Evolutionary conservation across 495 filamentous ascomycete genomes (phyloP), one percentile per base, ranked within the genome.

Genomic region (Sphaerosporella brunnea): DNA sequence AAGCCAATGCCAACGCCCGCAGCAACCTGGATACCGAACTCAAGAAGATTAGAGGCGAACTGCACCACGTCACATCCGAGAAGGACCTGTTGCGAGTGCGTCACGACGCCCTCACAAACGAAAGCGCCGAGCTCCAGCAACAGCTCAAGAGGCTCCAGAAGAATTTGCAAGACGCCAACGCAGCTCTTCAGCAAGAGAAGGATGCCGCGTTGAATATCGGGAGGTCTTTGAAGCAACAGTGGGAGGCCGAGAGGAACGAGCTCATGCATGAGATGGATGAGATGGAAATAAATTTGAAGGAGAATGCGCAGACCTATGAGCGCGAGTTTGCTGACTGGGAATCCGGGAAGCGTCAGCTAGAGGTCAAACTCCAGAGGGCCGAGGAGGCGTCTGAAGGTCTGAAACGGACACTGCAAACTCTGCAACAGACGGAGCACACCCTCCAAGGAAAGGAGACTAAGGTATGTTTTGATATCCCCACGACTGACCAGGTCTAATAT

Each of bases 251-350:
- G 51, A 66, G 79, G 32, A 73, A 77, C 15, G 68, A 68, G 18
- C 63, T 84, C 3, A 71, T 74, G 47, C 74, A 79, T 45, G 72
- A 84, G 45, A 72, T 84, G 24, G 75, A 82, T 23, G 67, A 75
- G 48, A 69, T 85, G 8, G 72, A 78, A 32, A 74, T 74, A 26
- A 77, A 84, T 47, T 69, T 84, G n/a, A 73, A 79, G 52, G 79
- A 84, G 52, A 78, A 80, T 46, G 77, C 84, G 55, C 75, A 74
- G 24, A 68, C 77, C 19, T 75, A 79, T 63, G 74, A 78, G 24
- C 70, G 78, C 49, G 76, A 82, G 50, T 70, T 74, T 55, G 77
- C 82, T 37, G 73, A 75, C 41, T 86, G 80, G 82, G 72, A 79
- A 23, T 70, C 71, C 19, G 73, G 77, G 50, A 75, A 69, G 51